These are phyloP conservation scores for Digitaria exilis DNA, from an alignment of 202 grass and related monocot genomes.

Conservation along the genomic window DNA sequence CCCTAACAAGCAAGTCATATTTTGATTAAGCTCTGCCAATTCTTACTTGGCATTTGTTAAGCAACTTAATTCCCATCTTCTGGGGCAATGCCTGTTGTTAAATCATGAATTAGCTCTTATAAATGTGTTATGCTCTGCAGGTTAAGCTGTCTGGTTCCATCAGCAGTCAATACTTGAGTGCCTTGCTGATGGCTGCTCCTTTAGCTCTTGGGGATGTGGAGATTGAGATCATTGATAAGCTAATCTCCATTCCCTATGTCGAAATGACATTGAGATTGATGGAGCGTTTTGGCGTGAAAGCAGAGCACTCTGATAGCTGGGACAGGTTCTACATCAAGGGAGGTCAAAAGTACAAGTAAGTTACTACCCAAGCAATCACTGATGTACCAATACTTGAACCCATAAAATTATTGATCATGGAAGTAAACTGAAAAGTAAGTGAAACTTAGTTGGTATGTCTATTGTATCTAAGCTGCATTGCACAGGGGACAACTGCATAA, in stretches of 20 bases:
- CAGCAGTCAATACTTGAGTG: conserved; percentile 96
- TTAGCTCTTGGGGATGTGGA: conserved; percentile 91
- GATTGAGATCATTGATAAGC: conserved; percentile 98
- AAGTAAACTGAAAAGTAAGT: conserved; percentile 3
- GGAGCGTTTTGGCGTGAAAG: conserved; percentile 84
- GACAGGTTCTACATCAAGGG: conserved; percentile 96
- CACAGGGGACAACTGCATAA: background rate
- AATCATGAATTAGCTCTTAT: background rate
- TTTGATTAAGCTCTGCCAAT: background rate
- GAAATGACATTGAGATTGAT: conserved; percentile 99
- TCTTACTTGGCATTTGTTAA: background rate
- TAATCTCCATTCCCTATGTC: conserved; percentile 96
- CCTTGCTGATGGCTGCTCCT: conserved; percentile 97
- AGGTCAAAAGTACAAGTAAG: conserved; percentile 89
- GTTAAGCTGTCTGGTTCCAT: conserved; percentile 96
- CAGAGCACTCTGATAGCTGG: conserved; percentile 93
- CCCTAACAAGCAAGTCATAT: background rate
- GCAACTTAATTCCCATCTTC: background rate
- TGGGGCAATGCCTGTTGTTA: background rate
- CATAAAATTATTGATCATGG: background rate
- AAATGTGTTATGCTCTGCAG: conserved; percentile 42
- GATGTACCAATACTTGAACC: background rate
- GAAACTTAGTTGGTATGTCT: background rate
- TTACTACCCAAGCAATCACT: conserved; percentile 10
- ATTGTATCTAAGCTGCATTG: background rate